These are phyloP conservation scores for Uronychia binucleata DNA, from an alignment of 73 alveolate genomes.

Conservation along the genomic window DNA sequence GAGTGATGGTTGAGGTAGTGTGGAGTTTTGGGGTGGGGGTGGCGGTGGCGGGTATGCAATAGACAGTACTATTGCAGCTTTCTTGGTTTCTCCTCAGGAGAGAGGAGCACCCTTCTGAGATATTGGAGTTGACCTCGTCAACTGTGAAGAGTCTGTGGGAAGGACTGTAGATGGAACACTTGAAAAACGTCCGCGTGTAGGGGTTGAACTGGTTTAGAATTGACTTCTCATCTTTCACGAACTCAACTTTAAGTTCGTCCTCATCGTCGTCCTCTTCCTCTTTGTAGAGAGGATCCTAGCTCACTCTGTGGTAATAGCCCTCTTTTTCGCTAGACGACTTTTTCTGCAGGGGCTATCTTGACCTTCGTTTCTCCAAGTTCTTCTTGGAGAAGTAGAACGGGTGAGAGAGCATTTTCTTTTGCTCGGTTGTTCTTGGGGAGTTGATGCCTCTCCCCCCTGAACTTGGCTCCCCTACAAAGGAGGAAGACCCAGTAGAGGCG, in stretches of 20 bases:
- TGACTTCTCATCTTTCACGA: neutral
- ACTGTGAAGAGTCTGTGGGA: constrained; percentile 63
- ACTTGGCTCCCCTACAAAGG: neutral
- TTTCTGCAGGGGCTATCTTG: neutral
- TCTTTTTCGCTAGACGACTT: neutral
- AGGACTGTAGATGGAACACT: constrained; percentile 56
- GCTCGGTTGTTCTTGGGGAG: neutral
- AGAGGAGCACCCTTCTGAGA: too few species aligned
- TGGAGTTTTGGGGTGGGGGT: neutral
- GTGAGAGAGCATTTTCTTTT: too few species aligned
- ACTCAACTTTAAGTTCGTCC: constrained; percentile 10
- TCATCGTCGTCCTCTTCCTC: constrained; percentile 6
- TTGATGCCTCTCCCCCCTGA: neutral
- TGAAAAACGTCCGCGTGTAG: constrained; percentile 46
- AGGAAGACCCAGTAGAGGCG: too few species aligned
- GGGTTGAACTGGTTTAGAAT: constrained; percentile 47
- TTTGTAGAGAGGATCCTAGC: neutral
- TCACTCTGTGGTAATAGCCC: neutral
- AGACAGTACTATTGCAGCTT: too few species aligned
- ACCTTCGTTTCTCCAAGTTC: neutral
- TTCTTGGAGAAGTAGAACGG: neutral
- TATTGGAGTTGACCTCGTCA: constrained; percentile 56
- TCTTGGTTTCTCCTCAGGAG: too few species aligned
- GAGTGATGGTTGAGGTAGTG: too few species aligned
- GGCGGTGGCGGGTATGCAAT: too few species aligned